phyloP scores from a whole-genome alignment of 495 filamentous ascomycete species.

The Annulohypoxylon nitens region DNA sequence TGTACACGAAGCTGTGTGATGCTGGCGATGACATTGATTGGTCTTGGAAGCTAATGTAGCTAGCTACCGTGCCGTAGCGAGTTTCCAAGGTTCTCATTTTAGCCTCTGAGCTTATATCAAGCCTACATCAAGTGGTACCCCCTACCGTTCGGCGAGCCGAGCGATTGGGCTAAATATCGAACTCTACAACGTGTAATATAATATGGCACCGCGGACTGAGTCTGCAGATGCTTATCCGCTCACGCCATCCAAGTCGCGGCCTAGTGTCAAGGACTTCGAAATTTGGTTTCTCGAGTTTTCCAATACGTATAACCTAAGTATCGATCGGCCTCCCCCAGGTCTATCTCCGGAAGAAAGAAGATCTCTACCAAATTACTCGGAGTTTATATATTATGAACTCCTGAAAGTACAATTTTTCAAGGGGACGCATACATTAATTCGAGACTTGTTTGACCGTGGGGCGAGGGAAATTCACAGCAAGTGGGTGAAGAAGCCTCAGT shows the following conservation, averaged over 20 bases:
- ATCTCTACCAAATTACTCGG: conserved; percentile 38
- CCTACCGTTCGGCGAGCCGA: conserved; percentile 29
- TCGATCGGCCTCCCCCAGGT: conserved; percentile 39
- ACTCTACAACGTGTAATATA: conserved; percentile 10
- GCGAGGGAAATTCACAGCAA: conserved; percentile 46
- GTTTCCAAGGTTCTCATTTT: conserved; percentile 22
- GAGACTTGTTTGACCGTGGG: conserved; percentile 36
- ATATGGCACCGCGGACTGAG: conserved; percentile 10
- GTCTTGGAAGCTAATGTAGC: conserved; percentile 30
- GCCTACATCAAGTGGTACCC: conserved; percentile 32
- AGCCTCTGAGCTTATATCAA: conserved; percentile 39
- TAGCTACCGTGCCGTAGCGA: conserved; percentile 6
- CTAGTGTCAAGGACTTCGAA: conserved; percentile 33
- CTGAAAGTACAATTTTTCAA: conserved; percentile 42
- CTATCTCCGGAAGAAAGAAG: conserved; percentile 36
- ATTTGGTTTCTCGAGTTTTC: conserved; percentile 53
- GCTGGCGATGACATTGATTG: conserved; percentile 29
- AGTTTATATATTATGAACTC: conserved; percentile 42
- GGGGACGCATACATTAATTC: conserved; percentile 35
- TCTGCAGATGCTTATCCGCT: neutral
- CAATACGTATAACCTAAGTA: conserved; percentile 47
- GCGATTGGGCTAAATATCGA: conserved; percentile 11
- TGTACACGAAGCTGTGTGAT: conserved; percentile 23
- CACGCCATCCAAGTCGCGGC: conserved; percentile 32
- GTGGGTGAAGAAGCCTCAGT: conserved; percentile 49